phyloP scores from a whole-genome alignment of 192 early-diverging fungal genomes.

The Linnemannia hyalina region DNA sequence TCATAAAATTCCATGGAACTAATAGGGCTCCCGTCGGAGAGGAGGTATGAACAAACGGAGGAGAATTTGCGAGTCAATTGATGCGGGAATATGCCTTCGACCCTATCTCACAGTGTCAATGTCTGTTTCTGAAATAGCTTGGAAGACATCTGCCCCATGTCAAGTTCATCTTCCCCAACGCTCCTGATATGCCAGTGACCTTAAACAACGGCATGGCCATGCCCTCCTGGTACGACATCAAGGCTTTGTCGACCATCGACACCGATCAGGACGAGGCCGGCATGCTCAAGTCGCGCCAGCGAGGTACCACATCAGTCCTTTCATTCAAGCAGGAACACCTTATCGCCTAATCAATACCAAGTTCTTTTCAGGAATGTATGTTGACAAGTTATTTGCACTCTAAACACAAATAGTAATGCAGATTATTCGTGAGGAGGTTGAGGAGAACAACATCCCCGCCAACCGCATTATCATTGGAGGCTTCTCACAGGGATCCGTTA shows the following conservation, averaged over 20 bases:
- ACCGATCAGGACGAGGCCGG: constrained; percentile 80
- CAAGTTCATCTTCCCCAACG: constrained; percentile 94
- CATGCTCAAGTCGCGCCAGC: constrained; percentile 64
- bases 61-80: neutral
- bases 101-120: neutral
- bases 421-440: constrained; percentile 79
- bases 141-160: constrained; percentile 76
- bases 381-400: neutral
- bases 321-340: neutral
- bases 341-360: neutral
- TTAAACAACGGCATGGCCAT: constrained; percentile 87
- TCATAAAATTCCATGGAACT: neutral
- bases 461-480: constrained; percentile 94
- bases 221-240: constrained; percentile 95
- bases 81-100: neutral
- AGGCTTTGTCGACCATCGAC: constrained; percentile 60
- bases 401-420: constrained; percentile 27
- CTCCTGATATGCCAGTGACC: constrained; percentile 75
- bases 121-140: constrained; percentile 58
- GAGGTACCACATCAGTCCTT: constrained; percentile 12
- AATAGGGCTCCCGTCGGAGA: constrained; percentile 41
- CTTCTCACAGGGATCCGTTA: constrained; percentile 92
- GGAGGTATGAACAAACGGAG: constrained; percentile 9
- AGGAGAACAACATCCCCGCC: constrained; percentile 77
- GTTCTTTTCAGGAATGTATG: neutral